A percentile compares a stretch with the other conserved stretches of the same genome.
Conservation (phyloP, 2,329 filamentous ascomycete genomes). For the Xylaria sp. region DNA sequence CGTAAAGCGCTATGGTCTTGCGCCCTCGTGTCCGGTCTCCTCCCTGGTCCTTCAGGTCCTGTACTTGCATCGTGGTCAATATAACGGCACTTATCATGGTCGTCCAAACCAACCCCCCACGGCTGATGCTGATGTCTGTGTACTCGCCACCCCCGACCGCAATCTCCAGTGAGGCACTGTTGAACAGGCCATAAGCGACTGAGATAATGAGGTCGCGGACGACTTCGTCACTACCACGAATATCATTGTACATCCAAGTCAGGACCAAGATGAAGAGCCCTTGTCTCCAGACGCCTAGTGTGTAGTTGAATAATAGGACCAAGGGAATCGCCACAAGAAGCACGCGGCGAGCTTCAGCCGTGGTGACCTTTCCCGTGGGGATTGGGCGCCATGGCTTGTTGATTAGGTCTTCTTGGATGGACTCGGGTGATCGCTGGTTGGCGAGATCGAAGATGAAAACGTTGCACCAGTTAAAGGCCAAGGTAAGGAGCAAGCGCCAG, state of each 20-base stretch:
- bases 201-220: conserved; percentile 42
- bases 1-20: conserved; percentile 39
- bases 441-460: conserved; percentile 47
- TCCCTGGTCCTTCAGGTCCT: conserved; percentile 43
- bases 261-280: conserved; percentile 39
- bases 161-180: conserved; percentile 41
- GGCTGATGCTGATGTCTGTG: conserved; percentile 30
- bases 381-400: conserved; percentile 50
- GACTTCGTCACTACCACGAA: conserved; percentile 42
- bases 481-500: conserved; percentile 28
- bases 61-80: conserved; percentile 45
- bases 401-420: conserved; percentile 46
- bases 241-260: conserved; percentile 46
- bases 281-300: conserved; percentile 40
- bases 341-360: conserved; percentile 40
- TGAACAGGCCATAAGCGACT: conserved; percentile 42
- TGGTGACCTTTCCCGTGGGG: conserved; percentile 38
- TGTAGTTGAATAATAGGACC: conserved; percentile 37
- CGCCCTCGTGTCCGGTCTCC: conserved; percentile 42
- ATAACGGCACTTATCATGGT: conserved; percentile 41
- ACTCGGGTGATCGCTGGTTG: conserved; percentile 46
- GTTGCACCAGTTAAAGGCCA: conserved; percentile 44
- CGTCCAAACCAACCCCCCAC: conserved; percentile 38
- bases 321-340: conserved; percentile 43
- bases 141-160: conserved; percentile 39